A percentile compares a stretch with the other conserved stretches of the same genome.
Evolutionary conservation across 371 early-diverging fungal species (phyloP).

Genomic region (Syncephalastrum racemosum): DNA sequence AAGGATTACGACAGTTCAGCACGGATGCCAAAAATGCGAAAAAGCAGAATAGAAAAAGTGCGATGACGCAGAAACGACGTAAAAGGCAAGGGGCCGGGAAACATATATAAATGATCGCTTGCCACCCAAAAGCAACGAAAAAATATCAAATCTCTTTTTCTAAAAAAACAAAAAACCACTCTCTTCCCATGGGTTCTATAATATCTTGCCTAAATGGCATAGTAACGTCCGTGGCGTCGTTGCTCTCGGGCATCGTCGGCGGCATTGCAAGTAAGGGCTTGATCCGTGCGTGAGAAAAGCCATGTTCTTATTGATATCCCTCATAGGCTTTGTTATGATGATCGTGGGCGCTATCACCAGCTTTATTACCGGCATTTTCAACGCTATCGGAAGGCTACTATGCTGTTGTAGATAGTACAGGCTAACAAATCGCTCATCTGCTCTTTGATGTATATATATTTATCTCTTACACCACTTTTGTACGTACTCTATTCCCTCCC

Average conservation of each 20-base stretch:
- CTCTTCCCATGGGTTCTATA: constrained; percentile 29
- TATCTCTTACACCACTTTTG: no score
- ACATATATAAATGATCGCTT: no score
- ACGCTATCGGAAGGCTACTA: constrained; percentile 22
- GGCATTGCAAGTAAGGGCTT: constrained; percentile 23
- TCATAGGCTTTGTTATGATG: neutral
- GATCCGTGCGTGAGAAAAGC: neutral
- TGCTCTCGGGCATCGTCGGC: constrained; percentile 27
- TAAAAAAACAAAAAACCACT: no score
- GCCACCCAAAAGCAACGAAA: no score
- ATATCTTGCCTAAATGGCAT: constrained; percentile 32
- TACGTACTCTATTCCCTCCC: no score
- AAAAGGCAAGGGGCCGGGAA: no score
- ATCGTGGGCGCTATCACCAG: no score
- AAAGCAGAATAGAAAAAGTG: no score
- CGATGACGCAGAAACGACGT: no score
- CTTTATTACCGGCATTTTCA: constrained; percentile 33
- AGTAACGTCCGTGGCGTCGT: constrained; percentile 28
- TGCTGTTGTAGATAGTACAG: constrained; percentile 11
- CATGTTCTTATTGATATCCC: constrained; percentile 7
- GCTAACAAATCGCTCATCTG: neutral
- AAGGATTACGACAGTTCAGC: constrained; percentile 23
- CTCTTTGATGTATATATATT: no score
- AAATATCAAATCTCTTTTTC: no score
- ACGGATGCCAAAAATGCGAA: no score